Evolutionary conservation across 805 yeast species (phyloP), one percentile per base, ranked within the genome.

Genomic region (Pichia californica): DNA sequence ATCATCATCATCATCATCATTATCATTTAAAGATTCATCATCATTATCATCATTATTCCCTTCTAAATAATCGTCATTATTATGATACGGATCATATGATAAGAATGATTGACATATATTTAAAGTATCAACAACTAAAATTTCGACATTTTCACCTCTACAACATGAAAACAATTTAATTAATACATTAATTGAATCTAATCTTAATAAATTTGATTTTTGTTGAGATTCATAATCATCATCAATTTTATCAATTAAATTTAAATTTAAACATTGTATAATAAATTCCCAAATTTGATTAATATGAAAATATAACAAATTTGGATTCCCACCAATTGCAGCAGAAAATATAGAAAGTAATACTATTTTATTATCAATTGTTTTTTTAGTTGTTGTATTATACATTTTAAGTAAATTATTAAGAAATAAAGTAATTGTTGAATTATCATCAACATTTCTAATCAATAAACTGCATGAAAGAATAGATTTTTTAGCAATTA

Each of bases 51-150:
- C 62, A 16, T 56, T 62, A 40, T 59, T 23, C 6, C 9, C 9
- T 7, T 9, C 25, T n/a, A 11, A 31, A 10, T 57, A 66, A 29
- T 49, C 55, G 4, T 59, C 62, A 18, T 56, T 62, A 40, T 59
- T 63, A 13, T 49, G 46, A 54, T 74, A 74, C 5, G 81, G 81
- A 48, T 76, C 74, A 51, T 72, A 77, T 19, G 50, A 47, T 19
- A 69, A 50, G 41, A 73, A 70, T 27, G 48, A 52, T 14, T 58
- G 42, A 7, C 62, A 51, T 5, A 65, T 51, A 1, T 50, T 53
- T 6, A 73, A 42, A 1, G 66, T 36, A 3, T 63, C 61, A 11
- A 43, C 49, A 14, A 59, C 47, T 34, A 57, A 58, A 11, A 48
- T 47, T 11, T 58, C 62, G 40, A 59, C 44, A 0, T 64, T 48